Evolutionary conservation across 2,329 filamentous ascomycete species (phyloP).

Genomic region (Cladosporium sphaerospermum): DNA sequence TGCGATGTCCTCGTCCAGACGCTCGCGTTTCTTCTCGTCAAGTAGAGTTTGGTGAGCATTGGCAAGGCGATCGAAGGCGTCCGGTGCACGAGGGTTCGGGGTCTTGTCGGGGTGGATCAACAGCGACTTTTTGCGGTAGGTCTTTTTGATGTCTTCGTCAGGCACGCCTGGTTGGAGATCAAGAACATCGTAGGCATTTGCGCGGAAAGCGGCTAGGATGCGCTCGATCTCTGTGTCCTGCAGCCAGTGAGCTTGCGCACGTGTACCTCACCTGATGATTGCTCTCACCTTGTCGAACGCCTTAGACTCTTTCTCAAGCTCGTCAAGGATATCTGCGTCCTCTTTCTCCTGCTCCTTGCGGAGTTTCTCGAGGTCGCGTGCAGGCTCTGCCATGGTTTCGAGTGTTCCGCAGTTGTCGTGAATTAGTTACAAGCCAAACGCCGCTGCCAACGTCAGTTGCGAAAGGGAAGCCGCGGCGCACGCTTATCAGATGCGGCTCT

Average conservation of each 20-base stretch:
- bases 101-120: constrained; percentile 99
- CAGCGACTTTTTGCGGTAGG: constrained; percentile 95
- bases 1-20: constrained; percentile 88
- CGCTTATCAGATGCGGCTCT: background rate
- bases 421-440: background rate
- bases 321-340: constrained; percentile 70
- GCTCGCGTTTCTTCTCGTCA: constrained; percentile 84
- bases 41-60: constrained; percentile 88
- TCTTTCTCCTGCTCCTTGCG: constrained; percentile 27
- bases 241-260: background rate
- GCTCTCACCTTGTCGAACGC: constrained; percentile 75
- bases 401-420: background rate
- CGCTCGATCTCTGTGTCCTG: constrained; percentile 94
- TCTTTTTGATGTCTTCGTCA: constrained; percentile 90
- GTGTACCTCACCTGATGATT: background rate
- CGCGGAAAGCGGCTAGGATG: constrained; percentile 82
- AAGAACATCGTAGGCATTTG: constrained; percentile 83
- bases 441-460: background rate
- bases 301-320: constrained; percentile 76
- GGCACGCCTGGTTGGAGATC: constrained; percentile 92
- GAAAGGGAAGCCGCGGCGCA: background rate
- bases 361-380: constrained; percentile 25
- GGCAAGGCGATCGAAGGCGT: constrained; percentile 93
- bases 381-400: constrained; percentile 20
- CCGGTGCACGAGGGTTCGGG: constrained; percentile 79